These are phyloP conservation scores for Daldinia sp. DNA, from an alignment of 2,329 filamentous ascomycete species.

Conservation along the genomic window DNA sequence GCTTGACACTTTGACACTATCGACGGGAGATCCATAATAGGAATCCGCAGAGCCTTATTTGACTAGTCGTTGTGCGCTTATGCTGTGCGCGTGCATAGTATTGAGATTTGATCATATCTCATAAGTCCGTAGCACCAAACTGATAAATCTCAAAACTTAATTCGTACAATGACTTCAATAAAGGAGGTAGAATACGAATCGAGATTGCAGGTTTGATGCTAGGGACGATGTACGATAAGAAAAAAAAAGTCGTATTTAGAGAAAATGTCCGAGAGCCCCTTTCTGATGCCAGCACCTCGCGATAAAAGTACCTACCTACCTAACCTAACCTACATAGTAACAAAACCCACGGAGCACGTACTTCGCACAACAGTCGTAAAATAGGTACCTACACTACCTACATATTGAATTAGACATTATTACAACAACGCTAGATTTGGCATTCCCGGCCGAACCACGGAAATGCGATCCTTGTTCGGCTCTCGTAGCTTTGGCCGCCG, in stretches of 20 bases:
- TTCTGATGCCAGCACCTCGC: slow-evolving; percentile 2
- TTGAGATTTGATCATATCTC: slow-evolving; percentile 30
- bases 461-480: slow-evolving; percentile 23
- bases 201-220: neutral
- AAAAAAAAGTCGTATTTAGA: neutral
- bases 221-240: neutral
- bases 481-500: slow-evolving; percentile 23
- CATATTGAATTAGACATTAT: slow-evolving; percentile 26
- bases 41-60: slow-evolving; percentile 29
- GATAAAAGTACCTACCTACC: neutral
- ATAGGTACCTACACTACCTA: neutral
- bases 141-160: slow-evolving; percentile 7
- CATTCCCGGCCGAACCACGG: slow-evolving; percentile 33
- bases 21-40: slow-evolving; percentile 28
- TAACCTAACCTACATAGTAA: too few species aligned
- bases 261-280: neutral
- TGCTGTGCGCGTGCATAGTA: slow-evolving; percentile 13
- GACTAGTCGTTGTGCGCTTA: slow-evolving; percentile 17
- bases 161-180: neutral
- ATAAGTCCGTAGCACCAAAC: slow-evolving; percentile 4
- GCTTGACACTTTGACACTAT: slow-evolving; percentile 16
- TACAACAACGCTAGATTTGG: slow-evolving; percentile 19
- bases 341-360: neutral
- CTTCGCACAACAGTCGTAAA: neutral
- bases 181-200: slow-evolving; percentile 1